Evolutionary conservation across 139 green algal species (phyloP), one percentile per base, ranked within the genome.

Genomic region (Tetradesmus obliquus): DNA sequence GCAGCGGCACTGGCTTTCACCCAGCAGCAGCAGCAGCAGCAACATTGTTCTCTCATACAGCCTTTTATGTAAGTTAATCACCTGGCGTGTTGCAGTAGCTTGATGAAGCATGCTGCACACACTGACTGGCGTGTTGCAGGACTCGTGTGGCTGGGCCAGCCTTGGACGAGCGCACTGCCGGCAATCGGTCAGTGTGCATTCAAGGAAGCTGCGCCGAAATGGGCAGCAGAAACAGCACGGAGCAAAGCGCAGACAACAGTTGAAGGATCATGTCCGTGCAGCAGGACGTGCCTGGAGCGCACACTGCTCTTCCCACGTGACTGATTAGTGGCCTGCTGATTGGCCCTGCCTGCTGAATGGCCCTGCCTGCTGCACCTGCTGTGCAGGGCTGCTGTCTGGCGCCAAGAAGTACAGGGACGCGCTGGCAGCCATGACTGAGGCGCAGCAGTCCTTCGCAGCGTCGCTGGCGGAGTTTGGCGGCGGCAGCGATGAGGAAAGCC

Each of bases 381-480:
- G 15, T 6, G 10, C 85, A 89, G 85, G 89, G 83, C 89, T 97
- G 17, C 81, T 95, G 17, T 91, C 91, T 71, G 92, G 91, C 10
- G 85, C 91, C 3, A 92, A 94, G 45, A 94, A 92, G 83, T 97
- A 97, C 91, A 82, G 92, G n/a, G 88, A 94, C 17, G 87, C 88
- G 12, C 87, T 97, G 22, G 91, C 91, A 22, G 60, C 76, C 1
- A 89, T 93, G 9, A 86, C 74, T 3, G 84, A 94, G 5, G 93
- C 92, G 5, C 93, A 95, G 53, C 45, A 57, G 8, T 22, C 54
- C 0, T 97, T 97, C 92, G 92, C 93, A 17, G 91, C 94, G 82
- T 86, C 88, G 17, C 83, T 95, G 74, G 81, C 91, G 53, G 92
- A 93, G 76, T 95, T 95, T 91, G 94, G 92, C 53, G 93, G 91